Evolutionary conservation across 345 rosid species (phyloP).

Genomic region (Acer negundo): DNA sequence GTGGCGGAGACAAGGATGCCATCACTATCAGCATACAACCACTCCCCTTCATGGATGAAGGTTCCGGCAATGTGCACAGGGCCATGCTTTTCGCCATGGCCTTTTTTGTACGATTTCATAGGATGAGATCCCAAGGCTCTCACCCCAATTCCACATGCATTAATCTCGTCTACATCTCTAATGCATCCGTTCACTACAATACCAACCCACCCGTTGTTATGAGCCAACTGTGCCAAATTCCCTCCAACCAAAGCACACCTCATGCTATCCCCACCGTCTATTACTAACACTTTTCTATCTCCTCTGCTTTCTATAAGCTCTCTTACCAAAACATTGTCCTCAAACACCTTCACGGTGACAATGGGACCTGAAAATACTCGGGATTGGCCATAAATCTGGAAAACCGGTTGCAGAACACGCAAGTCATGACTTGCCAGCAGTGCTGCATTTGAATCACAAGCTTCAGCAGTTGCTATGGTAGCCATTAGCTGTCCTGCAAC

Average conservation of each 20-base stretch:
- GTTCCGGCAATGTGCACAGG: constrained; percentile 61
- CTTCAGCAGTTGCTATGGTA: constrained; percentile 75
- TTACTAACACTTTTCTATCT: constrained; percentile 76
- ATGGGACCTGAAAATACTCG: constrained; percentile 71
- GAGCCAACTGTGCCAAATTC: constrained; percentile 71
- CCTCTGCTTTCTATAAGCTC: constrained; percentile 74
- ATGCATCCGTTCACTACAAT: constrained; percentile 79
- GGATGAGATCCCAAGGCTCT: constrained; percentile 86
- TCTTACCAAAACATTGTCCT: constrained; percentile 82
- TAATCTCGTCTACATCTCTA: constrained; percentile 84
- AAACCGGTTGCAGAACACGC: constrained; percentile 66
- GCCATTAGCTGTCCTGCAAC: constrained; percentile 45
- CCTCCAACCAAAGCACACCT: constrained; percentile 87
- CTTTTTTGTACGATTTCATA: constrained; percentile 71
- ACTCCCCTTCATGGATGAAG: constrained; percentile 67
- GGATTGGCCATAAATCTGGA: constrained; percentile 74
- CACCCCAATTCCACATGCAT: constrained; percentile 70
- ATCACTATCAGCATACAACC: constrained; percentile 89
- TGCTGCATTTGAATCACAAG: constrained; percentile 70
- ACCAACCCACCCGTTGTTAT: constrained; percentile 86
- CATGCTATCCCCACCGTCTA: constrained; percentile 90
- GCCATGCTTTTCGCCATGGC: constrained; percentile 73
- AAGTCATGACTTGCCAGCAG: constrained; percentile 63
- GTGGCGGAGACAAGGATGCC: constrained; percentile 67
- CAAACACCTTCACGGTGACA: constrained; percentile 77